These are phyloP conservation scores for Lenwebbia sp. DNA, from an alignment of 345 rosid genomes.

Conservation along the genomic window DNA sequence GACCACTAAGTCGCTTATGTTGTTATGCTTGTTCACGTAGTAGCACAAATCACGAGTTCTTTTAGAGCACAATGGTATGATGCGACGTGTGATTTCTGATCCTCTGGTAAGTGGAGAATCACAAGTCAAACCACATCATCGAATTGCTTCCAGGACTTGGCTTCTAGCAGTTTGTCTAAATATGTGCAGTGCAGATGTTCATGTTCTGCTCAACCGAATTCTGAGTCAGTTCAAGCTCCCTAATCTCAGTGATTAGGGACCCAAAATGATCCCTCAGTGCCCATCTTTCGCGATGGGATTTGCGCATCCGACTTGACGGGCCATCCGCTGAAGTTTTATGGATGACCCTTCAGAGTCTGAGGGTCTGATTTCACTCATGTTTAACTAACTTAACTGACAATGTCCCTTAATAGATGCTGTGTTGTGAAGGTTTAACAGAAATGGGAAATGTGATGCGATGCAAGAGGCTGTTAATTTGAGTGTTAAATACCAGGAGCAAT, in stretches of 20 bases:
- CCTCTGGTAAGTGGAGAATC: background rate
- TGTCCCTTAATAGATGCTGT: background rate
- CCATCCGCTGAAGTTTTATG: background rate
- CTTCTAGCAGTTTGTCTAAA: background rate
- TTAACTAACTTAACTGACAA: background rate
- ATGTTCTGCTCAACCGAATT: background rate
- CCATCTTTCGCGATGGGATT: background rate
- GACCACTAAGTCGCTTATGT: background rate
- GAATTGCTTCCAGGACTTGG: background rate
- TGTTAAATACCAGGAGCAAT: slow-evolving; percentile 77
- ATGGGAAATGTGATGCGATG: background rate
- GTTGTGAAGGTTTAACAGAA: background rate
- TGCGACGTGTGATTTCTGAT: background rate
- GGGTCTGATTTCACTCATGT: background rate
- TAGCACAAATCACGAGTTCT: background rate
- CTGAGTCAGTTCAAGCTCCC: background rate
- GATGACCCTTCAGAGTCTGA: background rate
- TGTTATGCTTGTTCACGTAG: background rate
- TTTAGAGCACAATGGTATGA: background rate
- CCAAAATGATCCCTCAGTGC: background rate
- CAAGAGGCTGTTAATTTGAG: background rate
- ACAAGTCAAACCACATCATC: background rate
- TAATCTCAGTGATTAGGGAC: background rate
- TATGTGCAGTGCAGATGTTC: background rate
- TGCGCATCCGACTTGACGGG: background rate